A percentile compares a stretch with the other conserved stretches of the same genome.
phyloP scores from a whole-genome alignment of 768 basidiomycete genomes.

The Trametopsis cervina region DNA sequence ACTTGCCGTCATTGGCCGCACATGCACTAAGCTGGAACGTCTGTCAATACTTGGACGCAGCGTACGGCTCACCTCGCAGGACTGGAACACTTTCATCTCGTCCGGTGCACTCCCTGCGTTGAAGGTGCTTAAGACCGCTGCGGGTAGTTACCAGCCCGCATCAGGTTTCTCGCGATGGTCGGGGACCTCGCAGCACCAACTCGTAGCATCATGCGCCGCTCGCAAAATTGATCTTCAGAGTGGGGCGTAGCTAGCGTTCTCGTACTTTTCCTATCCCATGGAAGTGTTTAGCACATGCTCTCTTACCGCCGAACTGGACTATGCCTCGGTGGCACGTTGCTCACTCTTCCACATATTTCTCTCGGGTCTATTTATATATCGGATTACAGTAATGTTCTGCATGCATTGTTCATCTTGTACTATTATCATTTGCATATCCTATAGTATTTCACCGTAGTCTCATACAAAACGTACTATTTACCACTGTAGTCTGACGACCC shows the following conservation, averaged over 20 bases:
- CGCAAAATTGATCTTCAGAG: conserved; percentile 8
- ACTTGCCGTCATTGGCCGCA: conserved; percentile 27
- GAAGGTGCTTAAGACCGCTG: conserved; percentile 29
- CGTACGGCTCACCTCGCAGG: conserved; percentile 28
- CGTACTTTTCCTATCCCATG: not conserved
- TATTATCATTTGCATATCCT: no score
- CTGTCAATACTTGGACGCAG: conserved; percentile 35
- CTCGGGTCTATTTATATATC: no score
- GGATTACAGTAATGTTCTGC: no score
- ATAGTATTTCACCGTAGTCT: no score
- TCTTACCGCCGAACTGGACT: not conserved
- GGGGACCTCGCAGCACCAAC: conserved; percentile 11
- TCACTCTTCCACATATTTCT: not conserved
- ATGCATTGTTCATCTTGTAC: no score
- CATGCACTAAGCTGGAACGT: conserved; percentile 33
- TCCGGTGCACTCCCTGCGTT: conserved; percentile 30
- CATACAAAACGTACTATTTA: no score
- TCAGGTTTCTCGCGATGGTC: conserved; percentile 30
- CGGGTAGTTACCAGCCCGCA: conserved; percentile 34
- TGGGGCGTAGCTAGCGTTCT: not conserved
- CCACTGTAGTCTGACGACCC: no score
- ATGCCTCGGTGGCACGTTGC: not conserved
- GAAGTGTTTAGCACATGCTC: not conserved
- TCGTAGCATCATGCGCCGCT: conserved; percentile 17
- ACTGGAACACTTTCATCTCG: conserved; percentile 36